Evolutionary conservation across 1,284 basidiomycete species (phyloP).

Genomic region (Ceratobasidium sp.): DNA sequence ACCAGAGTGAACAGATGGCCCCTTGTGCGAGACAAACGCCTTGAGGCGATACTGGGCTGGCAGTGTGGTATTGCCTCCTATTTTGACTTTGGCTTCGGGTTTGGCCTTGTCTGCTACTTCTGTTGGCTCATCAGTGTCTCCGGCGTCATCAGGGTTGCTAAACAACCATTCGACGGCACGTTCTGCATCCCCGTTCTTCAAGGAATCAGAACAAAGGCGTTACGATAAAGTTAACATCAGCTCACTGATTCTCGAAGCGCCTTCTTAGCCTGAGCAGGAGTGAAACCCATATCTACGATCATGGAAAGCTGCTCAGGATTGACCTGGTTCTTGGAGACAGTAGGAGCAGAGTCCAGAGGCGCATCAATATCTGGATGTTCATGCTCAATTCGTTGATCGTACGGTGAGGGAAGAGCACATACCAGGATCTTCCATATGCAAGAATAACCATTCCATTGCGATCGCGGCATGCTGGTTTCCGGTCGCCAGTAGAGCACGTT

Average conservation of each 20-base stretch:
- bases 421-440: slow-evolving; percentile 95
- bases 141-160: slow-evolving; percentile 87
- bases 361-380: slow-evolving; percentile 78
- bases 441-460: slow-evolving; percentile 96
- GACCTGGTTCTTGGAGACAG: slow-evolving; percentile 54
- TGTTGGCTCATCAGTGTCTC: slow-evolving; percentile 60
- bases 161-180: slow-evolving; percentile 98
- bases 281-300: slow-evolving; percentile 95
- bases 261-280: slow-evolving; percentile 81
- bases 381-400: background rate
- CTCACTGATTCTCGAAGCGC: slow-evolving; percentile 86
- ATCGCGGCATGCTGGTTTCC: slow-evolving; percentile 78
- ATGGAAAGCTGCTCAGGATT: slow-evolving; percentile 71
- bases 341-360: slow-evolving; percentile 62
- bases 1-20: slow-evolving; percentile 91
- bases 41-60: slow-evolving; percentile 85
- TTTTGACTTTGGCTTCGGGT: slow-evolving; percentile 43
- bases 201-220: background rate
- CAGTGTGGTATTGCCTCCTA: slow-evolving; percentile 62
- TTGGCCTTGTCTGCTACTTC: slow-evolving; percentile 45
- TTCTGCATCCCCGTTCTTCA: slow-evolving; percentile 75
- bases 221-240: slow-evolving; percentile 34
- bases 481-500: slow-evolving; percentile 90
- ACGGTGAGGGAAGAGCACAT: slow-evolving; percentile 40
- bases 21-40: slow-evolving; percentile 97